Evolutionary conservation across 129 eudicot species (phyloP), one percentile per base, ranked within the genome.

Genomic region (Gnaphalium uliginosum): DNA sequence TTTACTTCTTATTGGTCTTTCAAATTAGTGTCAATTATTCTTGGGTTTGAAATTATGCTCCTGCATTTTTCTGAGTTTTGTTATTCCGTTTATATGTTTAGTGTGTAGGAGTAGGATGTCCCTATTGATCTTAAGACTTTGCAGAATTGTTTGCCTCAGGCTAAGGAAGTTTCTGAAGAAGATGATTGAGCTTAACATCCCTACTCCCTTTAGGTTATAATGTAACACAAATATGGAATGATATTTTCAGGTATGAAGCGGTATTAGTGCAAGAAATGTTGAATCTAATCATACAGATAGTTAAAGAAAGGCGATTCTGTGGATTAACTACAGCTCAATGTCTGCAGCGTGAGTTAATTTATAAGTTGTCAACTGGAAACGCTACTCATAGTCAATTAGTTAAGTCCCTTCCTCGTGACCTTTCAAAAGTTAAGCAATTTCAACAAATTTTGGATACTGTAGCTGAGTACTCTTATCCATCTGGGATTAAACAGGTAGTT

Each of bases 401-500:
- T 58, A 91, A 95, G 73, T 87, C 96, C 75, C 92, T 95, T 41
- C 97, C 99, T 59, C 87, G 84, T 21, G 99, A 95, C 77, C 94
- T 91, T 58, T 86, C 96, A n/a, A 95, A 91, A 86, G 75, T 85
- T 58, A 84, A 83, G 53, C 80, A 79, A 59, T 83, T 95, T 48
- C 99, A 95, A 82, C 90, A 89, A 68, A 84, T 89, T 68, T 73
- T 95, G 82, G 97, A 87, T 70, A 84, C 74, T 17, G 85, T 91
- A 81, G 99, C 99, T 1, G 89, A 82, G 48, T 95, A 95, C 77
- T 84, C 96, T 13, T 79, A 81, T 75, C 99, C 99, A 24, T 89
- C 99, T 65, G 99, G 96, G 65, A 87, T 95, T 83, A 95, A 87
- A 78, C 99, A 95, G 96, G 99, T 93, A 76, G 29, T 69, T 58